Percentiles rank a stretch among this genome's conserved stretches.
Evolutionary conservation across 345 rosid species (phyloP).

Genomic region (Clausena lansium): DNA sequence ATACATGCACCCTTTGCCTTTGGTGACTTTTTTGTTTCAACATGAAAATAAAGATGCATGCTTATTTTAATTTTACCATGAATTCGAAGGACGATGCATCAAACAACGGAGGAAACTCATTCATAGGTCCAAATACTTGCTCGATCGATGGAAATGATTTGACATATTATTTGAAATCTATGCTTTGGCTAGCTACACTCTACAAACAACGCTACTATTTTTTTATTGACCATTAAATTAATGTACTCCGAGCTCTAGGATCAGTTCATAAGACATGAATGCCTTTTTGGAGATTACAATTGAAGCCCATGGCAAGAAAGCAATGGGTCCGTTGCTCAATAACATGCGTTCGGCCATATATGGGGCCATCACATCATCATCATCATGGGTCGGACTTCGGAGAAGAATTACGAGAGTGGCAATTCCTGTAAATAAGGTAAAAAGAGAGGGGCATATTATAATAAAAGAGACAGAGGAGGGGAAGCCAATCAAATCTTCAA

Average conservation of each 20-base stretch:
- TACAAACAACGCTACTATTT: no score
- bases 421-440: background rate
- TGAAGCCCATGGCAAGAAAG: background rate
- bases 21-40: no score
- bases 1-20: no score
- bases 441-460: background rate
- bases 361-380: background rate
- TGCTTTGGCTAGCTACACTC: no score
- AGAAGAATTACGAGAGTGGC: background rate
- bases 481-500: conserved; percentile 28
- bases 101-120: background rate
- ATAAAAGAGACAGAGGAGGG: conserved; percentile 3
- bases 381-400: background rate
- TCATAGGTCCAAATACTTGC: background rate
- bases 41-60: no score
- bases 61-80: no score
- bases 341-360: background rate
- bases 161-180: background rate
- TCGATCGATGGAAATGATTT: background rate
- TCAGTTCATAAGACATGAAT: no score
- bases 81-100: background rate
- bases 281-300: background rate
- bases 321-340: background rate
- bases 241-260: background rate
- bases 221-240: background rate